Conservation (phyloP, 352 stramenopile species). For the Aphanomyces euteiches region DNA sequence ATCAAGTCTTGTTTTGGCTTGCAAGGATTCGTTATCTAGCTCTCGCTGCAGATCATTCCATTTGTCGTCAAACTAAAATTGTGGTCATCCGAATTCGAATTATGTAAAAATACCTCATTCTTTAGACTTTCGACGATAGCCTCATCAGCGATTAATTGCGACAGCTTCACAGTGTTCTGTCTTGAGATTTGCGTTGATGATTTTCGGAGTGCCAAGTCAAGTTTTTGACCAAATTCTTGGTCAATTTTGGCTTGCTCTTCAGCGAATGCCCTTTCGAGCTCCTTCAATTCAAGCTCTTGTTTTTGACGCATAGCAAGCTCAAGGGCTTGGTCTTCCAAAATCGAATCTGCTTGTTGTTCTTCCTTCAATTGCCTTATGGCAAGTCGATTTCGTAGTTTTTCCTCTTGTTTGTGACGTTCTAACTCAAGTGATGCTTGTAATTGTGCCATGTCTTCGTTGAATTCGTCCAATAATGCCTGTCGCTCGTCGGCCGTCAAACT, state of each 20-base stretch:
- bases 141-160: background rate
- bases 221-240: slow-evolving; percentile 10
- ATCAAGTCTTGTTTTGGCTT: slow-evolving; percentile 7
- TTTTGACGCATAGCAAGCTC: slow-evolving; percentile 21
- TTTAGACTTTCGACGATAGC: background rate
- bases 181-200: background rate
- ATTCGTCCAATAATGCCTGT: slow-evolving; percentile 49
- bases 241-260: slow-evolving; percentile 30
- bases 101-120: background rate
- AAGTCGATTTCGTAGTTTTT: slow-evolving; percentile 42
- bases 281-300: slow-evolving; percentile 23
- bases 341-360: background rate
- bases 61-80: slow-evolving; percentile 20
- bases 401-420: slow-evolving; percentile 46
- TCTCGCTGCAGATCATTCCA: background rate
- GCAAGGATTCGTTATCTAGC: slow-evolving; percentile 2
- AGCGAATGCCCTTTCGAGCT: slow-evolving; percentile 18
- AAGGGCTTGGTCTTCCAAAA: slow-evolving; percentile 25
- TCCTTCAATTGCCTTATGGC: slow-evolving; percentile 29
- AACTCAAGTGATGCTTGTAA: slow-evolving; percentile 48
- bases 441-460: slow-evolving; percentile 45
- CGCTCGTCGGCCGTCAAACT: slow-evolving; percentile 48
- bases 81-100: background rate
- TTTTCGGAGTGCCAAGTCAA: background rate
- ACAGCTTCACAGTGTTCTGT: background rate